Evolutionary conservation across 495 filamentous ascomycete species (phyloP).

Genomic region (Talaromyces wortmannii): DNA sequence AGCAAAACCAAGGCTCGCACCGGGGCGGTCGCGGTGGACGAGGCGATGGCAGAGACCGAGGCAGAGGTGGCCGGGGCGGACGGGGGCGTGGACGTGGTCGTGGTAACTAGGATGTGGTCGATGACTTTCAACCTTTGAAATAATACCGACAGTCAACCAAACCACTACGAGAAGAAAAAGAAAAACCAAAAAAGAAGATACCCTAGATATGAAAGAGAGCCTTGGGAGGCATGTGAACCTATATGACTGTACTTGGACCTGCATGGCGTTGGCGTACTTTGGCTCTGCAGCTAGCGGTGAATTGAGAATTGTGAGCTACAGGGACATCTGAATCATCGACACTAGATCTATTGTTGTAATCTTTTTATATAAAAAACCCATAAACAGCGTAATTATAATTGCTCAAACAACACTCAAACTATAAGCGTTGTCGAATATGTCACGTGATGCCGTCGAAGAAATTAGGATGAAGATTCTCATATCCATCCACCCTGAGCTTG

Average conservation of each 20-base stretch:
- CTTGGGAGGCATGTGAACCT: slow-evolving; percentile 7
- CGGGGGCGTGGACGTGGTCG: slow-evolving; percentile 48
- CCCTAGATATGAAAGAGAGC: slow-evolving; percentile 25
- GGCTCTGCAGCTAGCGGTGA: not conserved
- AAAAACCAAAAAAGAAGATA: slow-evolving; percentile 29
- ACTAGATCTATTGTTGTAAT: too few species aligned
- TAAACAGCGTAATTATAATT: too few species aligned
- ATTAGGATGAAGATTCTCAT: too few species aligned
- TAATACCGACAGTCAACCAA: slow-evolving; percentile 11
- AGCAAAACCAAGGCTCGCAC: slow-evolving; percentile 57
- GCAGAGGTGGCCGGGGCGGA: slow-evolving; percentile 39
- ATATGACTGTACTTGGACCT: not conserved
- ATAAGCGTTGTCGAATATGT: too few species aligned
- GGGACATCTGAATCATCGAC: too few species aligned
- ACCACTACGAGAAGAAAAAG: slow-evolving; percentile 13
- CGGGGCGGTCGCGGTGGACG: slow-evolving; percentile 66
- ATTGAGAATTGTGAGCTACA: not conserved
- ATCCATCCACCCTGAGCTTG: not conserved
- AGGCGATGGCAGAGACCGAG: slow-evolving; percentile 53
- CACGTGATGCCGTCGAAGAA: too few species aligned
- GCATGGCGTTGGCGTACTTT: slow-evolving; percentile 5
- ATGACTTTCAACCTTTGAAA: not conserved
- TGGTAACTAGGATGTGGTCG: slow-evolving; percentile 20
- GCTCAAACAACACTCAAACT: too few species aligned
- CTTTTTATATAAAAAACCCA: too few species aligned